Percentiles rank a stretch among this genome's conserved stretches.
phyloP scores from a whole-genome alignment of 2,329 filamentous ascomycete genomes.

The Geosmithia putterillii region DNA sequence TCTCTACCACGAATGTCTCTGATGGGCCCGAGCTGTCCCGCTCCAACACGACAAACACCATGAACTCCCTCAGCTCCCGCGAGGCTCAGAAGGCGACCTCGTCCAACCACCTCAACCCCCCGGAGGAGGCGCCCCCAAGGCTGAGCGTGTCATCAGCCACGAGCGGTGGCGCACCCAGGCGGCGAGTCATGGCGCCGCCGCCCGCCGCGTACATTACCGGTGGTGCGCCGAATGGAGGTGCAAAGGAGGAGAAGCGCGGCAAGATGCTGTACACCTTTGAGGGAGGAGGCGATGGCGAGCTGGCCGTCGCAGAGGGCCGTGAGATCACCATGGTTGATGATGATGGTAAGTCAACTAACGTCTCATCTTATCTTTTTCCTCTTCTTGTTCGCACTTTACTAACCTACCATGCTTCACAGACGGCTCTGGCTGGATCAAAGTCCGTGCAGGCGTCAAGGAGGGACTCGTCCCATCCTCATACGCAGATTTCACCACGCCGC shows the following conservation, averaged over 20 bases:
- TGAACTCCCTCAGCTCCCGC: slow-evolving; percentile 81
- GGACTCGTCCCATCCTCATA: slow-evolving; percentile 84
- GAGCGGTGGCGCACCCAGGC: slow-evolving; percentile 26
- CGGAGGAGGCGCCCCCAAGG: slow-evolving; percentile 32
- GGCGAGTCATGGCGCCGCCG: slow-evolving; percentile 75
- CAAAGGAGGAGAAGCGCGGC: slow-evolving; percentile 44
- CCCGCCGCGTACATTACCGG: slow-evolving; percentile 69
- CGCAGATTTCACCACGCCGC: slow-evolving; percentile 57
- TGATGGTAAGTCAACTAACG: slow-evolving; percentile 62
- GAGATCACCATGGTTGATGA: slow-evolving; percentile 70
- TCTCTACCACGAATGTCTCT: slow-evolving; percentile 28
- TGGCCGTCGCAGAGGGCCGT: slow-evolving; percentile 67
- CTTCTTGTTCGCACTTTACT: neutral
- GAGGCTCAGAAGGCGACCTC: slow-evolving; percentile 59
- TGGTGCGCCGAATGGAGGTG: slow-evolving; percentile 31
- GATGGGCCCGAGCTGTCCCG: slow-evolving; percentile 60
- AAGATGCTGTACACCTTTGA: slow-evolving; percentile 89
- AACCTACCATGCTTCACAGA: slow-evolving; percentile 40
- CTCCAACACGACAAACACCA: slow-evolving; percentile 59
- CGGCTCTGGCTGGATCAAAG: slow-evolving; percentile 82
- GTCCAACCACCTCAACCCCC: slow-evolving; percentile 11
- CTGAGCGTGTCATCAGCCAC: slow-evolving; percentile 13
- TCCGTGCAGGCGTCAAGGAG: slow-evolving; percentile 62
- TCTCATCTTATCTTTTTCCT: neutral
- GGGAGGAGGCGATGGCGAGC: slow-evolving; percentile 66